Evolutionary conservation across 345 rosid species (phyloP).

Genomic region (Orychophragmus violaceus): DNA sequence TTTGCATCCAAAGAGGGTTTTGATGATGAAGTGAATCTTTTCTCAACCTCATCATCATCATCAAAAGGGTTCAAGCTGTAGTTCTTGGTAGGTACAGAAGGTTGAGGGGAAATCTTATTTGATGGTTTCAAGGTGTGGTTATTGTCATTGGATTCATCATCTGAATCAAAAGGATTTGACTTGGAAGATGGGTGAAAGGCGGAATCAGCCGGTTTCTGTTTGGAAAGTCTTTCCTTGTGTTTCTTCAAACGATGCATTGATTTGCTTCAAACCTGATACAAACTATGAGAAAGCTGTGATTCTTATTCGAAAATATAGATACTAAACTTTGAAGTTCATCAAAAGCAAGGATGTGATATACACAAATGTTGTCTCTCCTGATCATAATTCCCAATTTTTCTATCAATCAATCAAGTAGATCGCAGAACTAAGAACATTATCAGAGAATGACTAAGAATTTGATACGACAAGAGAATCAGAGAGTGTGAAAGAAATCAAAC

Average conservation of each 20-base stretch:
- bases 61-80: conserved; percentile 47
- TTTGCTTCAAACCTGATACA: neutral
- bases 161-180: conserved; percentile 84
- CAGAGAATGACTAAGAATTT: neutral
- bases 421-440: too few relatives aligned
- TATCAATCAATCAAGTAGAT: neutral
- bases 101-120: conserved; percentile 50
- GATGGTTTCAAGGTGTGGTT: conserved; percentile 45
- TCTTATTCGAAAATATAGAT: neutral
- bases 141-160: conserved; percentile 44
- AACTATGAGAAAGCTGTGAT: neutral
- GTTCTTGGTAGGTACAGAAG: conserved; percentile 23
- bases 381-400: neutral
- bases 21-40: conserved; percentile 27
- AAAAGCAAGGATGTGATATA: neutral
- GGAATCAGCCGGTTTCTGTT: conserved; percentile 41
- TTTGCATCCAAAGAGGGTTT: conserved; percentile 31
- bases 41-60: conserved; percentile 25
- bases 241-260: conserved; percentile 54
- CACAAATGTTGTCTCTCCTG: neutral
- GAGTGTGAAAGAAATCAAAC: neutral
- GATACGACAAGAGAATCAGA: neutral
- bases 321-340: neutral
- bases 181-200: conserved; percentile 31
- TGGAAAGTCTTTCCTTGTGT: conserved; percentile 39